phyloP scores from a whole-genome alignment of 441 rosid species.

The Bocquillonia castaneifolia region DNA sequence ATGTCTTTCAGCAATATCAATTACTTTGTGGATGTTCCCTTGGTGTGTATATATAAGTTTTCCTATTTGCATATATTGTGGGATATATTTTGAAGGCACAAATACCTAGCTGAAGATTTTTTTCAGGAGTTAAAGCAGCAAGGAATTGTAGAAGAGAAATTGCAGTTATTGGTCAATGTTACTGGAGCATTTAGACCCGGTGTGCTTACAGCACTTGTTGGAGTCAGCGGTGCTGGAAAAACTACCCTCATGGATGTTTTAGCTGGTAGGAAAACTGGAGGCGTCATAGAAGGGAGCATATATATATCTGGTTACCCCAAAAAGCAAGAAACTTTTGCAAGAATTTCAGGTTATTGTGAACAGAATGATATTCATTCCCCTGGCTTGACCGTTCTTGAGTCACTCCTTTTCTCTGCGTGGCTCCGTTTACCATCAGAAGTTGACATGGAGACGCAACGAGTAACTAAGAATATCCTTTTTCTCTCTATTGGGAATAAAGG shows the following conservation, averaged over 20 bases:
- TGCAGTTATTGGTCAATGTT: slow-evolving; percentile 78
- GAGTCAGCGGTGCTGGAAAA: slow-evolving; percentile 96
- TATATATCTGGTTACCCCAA: slow-evolving; percentile 81
- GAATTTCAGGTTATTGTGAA: slow-evolving; percentile 94
- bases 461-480: slow-evolving; percentile 22
- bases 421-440: slow-evolving; percentile 80
- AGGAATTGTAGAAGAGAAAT: slow-evolving; percentile 72
- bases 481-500: background rate
- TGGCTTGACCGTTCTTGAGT: slow-evolving; percentile 78
- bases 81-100: slow-evolving; percentile 14
- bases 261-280: slow-evolving; percentile 96
- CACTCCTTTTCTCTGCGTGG: slow-evolving; percentile 91
- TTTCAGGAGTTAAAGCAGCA: slow-evolving; percentile 88
- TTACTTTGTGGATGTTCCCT: slow-evolving; percentile 85
- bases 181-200: slow-evolving; percentile 94
- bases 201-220: slow-evolving; percentile 88
- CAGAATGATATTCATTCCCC: slow-evolving; percentile 97
- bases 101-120: slow-evolving; percentile 19
- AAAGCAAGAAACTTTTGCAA: slow-evolving; percentile 91
- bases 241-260: slow-evolving; percentile 98
- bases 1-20: slow-evolving; percentile 81
- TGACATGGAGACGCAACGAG: slow-evolving; percentile 73
- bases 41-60: slow-evolving; percentile 44
- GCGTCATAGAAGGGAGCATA: slow-evolving; percentile 73
- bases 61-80: slow-evolving; percentile 1